phyloP scores from a whole-genome alignment of 495 filamentous ascomycete species.

The Cercophora scortea region DNA sequence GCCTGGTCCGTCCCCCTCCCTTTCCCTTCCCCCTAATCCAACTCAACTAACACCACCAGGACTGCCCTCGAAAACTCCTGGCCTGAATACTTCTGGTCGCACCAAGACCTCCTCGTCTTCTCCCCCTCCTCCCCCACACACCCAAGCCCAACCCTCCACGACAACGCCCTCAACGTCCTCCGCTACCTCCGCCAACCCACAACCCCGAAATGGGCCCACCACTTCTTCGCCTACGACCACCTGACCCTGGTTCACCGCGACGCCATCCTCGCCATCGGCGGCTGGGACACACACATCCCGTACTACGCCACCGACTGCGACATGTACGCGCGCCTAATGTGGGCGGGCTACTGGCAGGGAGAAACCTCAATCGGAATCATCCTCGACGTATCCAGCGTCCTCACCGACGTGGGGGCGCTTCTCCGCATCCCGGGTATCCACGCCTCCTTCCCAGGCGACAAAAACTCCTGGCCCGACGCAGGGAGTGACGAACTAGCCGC shows the following conservation, averaged over 20 bases:
- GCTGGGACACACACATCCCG: conserved; percentile 55
- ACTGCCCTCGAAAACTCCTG: conserved; percentile 36
- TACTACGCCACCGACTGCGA: conserved; percentile 46
- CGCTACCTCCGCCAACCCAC: conserved; percentile 15
- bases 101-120: conserved; percentile 50
- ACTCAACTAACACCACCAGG: conserved; percentile 15
- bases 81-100: conserved; percentile 53
- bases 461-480: conserved; percentile 10
- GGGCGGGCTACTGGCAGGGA: conserved; percentile 43
- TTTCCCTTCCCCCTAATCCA: background rate
- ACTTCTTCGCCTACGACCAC: conserved; percentile 51
- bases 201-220: conserved; percentile 40
- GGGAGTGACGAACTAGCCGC: conserved; percentile 1
- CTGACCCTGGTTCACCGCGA: conserved; percentile 48
- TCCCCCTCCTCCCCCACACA: conserved; percentile 16
- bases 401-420: conserved; percentile 40
- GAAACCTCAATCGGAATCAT: conserved; percentile 38
- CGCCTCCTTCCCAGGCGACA: conserved; percentile 24
- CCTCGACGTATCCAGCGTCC: conserved; percentile 38
- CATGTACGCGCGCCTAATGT: conserved; percentile 43
- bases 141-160: conserved; percentile 33
- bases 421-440: conserved; percentile 26
- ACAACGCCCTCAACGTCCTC: conserved; percentile 35
- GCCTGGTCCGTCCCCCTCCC: conserved; percentile 14
- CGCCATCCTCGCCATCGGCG: conserved; percentile 44